Conservation (phyloP, 495 filamentous ascomycete species). For the Trichocladium antarcticum region DNA sequence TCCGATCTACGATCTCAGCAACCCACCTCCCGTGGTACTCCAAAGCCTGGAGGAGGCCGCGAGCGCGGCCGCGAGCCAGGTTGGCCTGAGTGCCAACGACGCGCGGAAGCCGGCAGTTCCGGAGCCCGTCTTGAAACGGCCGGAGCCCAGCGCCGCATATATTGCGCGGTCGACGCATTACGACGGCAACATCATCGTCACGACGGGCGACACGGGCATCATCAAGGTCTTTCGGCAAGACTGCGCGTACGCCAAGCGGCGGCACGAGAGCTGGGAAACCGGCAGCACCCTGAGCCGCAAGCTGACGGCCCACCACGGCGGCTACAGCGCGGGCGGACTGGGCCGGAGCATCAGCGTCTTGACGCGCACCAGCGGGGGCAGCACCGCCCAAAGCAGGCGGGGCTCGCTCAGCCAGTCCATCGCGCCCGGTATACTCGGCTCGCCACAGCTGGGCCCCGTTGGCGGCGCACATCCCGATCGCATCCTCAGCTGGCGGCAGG, state of each 20-base stretch:
- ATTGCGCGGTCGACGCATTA: slow-evolving; percentile 61
- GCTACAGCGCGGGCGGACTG: slow-evolving; percentile 35
- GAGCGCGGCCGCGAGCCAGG: slow-evolving; percentile 25
- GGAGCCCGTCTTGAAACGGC: slow-evolving; percentile 25
- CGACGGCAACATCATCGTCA: slow-evolving; percentile 85
- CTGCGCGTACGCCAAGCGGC: slow-evolving; percentile 57
- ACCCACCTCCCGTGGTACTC: slow-evolving; percentile 83
- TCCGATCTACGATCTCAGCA: slow-evolving; percentile 91
- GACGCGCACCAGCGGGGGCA: slow-evolving; percentile 44
- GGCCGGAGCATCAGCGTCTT: slow-evolving; percentile 54
- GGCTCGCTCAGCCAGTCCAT: slow-evolving; percentile 36
- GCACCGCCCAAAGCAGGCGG: slow-evolving; percentile 42
- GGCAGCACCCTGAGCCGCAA: slow-evolving; percentile 69
- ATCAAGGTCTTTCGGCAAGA: slow-evolving; percentile 95
- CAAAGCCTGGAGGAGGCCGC: slow-evolving; percentile 57
- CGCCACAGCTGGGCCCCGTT: slow-evolving; percentile 35
- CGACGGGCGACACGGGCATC: slow-evolving; percentile 73
- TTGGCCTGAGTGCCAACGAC: slow-evolving; percentile 20
- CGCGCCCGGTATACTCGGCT: slow-evolving; percentile 12
- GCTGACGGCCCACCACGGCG: slow-evolving; percentile 37
- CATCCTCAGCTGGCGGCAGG: slow-evolving; percentile 88
- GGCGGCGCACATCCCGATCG: slow-evolving; percentile 50
- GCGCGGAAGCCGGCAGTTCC: slow-evolving; percentile 15
- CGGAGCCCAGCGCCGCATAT: slow-evolving; percentile 50
- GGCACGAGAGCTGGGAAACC: slow-evolving; percentile 53